phyloP scores from a whole-genome alignment of 1,139 yeast genomes.

The Protomyces arabidopsidicola region DNA sequence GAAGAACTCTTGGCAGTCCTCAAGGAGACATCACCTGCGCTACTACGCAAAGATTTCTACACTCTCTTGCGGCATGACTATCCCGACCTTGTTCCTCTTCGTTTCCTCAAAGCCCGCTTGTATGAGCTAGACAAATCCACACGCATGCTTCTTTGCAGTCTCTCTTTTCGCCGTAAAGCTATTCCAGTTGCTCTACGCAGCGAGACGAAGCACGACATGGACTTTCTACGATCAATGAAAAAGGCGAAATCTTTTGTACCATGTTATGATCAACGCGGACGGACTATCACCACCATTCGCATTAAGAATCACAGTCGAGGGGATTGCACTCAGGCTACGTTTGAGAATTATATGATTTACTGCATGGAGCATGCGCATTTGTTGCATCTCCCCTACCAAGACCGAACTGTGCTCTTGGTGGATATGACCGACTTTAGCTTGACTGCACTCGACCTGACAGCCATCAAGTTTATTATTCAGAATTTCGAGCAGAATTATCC shows the following conservation, averaged over 20 bases:
- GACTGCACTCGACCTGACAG: constrained; percentile 10
- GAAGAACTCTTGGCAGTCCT: constrained; percentile 2
- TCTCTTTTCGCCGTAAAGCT: constrained; percentile 4
- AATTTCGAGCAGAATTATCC: constrained; percentile 25
- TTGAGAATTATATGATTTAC: constrained; percentile 14
- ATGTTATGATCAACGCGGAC: constrained; percentile 19
- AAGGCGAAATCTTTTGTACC: constrained; percentile 25
- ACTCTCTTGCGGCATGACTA: constrained; percentile 16
- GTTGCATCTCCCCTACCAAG: constrained; percentile 16
- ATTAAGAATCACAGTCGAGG: constrained; percentile 18
- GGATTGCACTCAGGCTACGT: constrained; percentile 19
- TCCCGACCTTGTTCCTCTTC: constrained; percentile 21
- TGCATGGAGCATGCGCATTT: constrained; percentile 24
- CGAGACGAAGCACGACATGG: constrained; percentile 14
- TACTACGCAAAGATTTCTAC: constrained; percentile 17
- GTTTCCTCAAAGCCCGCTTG: constrained; percentile 18
- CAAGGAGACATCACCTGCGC: not conserved
- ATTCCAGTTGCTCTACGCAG: constrained; percentile 16
- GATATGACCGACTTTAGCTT: constrained; percentile 23
- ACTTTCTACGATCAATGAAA: constrained; percentile 8
- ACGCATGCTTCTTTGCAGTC: constrained; percentile 16
- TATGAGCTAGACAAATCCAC: constrained; percentile 13
- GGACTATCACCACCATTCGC: constrained; percentile 15
- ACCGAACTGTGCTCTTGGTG: constrained; percentile 20
- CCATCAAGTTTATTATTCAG: constrained; percentile 25